Conservation (phyloP, 2,329 filamentous ascomycete genomes). For the Pleurostoma richardsiae region DNA sequence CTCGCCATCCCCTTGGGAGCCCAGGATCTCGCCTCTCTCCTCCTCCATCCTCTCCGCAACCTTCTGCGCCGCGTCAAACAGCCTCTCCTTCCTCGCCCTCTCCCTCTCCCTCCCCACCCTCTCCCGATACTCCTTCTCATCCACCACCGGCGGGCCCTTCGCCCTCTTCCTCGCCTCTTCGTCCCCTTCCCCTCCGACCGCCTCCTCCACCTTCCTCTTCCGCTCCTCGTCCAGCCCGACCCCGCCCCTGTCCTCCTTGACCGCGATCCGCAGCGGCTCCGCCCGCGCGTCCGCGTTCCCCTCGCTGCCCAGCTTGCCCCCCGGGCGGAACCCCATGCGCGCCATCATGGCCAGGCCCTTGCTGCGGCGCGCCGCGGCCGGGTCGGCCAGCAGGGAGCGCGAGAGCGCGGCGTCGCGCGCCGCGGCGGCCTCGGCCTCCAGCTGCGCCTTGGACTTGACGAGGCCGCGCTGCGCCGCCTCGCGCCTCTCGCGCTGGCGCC, state of each 20-base stretch:
- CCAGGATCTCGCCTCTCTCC: conserved; percentile 29
- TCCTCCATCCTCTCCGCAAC: conserved; percentile 73
- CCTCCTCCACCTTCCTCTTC: conserved; percentile 70
- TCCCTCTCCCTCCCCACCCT: conserved; percentile 67
- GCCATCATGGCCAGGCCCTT: conserved; percentile 97
- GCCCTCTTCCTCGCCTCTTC: conserved; percentile 52
- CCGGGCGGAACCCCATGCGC: conserved; percentile 82
- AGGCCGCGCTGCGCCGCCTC: conserved; percentile 64
- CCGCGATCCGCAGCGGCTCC: conserved; percentile 70
- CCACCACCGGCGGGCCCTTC: conserved; percentile 39
- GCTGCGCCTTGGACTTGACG: conserved; percentile 77
- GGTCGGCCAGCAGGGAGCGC: conserved; percentile 62
- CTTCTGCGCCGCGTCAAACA: conserved; percentile 74
- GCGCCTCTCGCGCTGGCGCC: conserved; percentile 46
- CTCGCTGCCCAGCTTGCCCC: conserved; percentile 67
- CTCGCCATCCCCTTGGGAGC: conserved; percentile 5
- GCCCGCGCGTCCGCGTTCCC: conserved; percentile 31
- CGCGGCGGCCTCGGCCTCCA: conserved; percentile 66
- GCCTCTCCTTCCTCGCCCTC: conserved; percentile 60
- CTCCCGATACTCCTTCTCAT: conserved; percentile 69
- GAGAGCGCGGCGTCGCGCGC: conserved; percentile 72
- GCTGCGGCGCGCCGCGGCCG: conserved; percentile 50
- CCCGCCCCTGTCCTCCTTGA: conserved; percentile 77
- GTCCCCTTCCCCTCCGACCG: conserved; percentile 47
- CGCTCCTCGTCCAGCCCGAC: conserved; percentile 80